Evolutionary conservation across 495 filamentous ascomycete species (phyloP).

Genomic region (Lepraria neglecta): DNA sequence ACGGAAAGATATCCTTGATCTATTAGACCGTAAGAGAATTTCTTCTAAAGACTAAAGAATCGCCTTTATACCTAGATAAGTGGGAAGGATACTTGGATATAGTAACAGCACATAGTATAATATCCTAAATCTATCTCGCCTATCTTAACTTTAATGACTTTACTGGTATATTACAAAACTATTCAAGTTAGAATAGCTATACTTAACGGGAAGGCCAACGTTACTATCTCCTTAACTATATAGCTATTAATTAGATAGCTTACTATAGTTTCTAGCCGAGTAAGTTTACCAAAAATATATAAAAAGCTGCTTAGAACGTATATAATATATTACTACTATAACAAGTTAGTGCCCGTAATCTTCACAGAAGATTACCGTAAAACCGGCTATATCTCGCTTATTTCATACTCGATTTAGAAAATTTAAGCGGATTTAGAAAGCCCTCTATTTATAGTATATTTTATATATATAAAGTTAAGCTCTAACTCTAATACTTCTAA

Average conservation of each 20-base stretch:
- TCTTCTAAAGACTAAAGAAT: slow-evolving; percentile 16
- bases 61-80: not conserved
- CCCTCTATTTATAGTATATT: too few species aligned
- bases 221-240: slow-evolving; percentile 1
- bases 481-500: too few species aligned
- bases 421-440: too few species aligned
- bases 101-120: slow-evolving; percentile 9
- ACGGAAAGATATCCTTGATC: slow-evolving; percentile 36
- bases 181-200: not conserved
- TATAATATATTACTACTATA: slow-evolving; percentile 4
- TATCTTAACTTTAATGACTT: slow-evolving; percentile 10
- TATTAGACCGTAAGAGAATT: slow-evolving; percentile 43
- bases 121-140: slow-evolving; percentile 8
- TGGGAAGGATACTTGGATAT: slow-evolving; percentile 14
- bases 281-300: not conserved
- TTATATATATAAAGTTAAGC: too few species aligned
- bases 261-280: slow-evolving; percentile 2
- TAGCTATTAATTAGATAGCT: not conserved
- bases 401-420: too few species aligned
- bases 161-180: not conserved
- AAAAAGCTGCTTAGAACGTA: not conserved
- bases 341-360: too few species aligned
- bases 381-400: too few species aligned
- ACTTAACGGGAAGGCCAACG: not conserved
- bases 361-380: too few species aligned